Evolutionary conservation across 108 stramenopile genomes (phyloP).

Genomic region (Fistulifera solaris): DNA sequence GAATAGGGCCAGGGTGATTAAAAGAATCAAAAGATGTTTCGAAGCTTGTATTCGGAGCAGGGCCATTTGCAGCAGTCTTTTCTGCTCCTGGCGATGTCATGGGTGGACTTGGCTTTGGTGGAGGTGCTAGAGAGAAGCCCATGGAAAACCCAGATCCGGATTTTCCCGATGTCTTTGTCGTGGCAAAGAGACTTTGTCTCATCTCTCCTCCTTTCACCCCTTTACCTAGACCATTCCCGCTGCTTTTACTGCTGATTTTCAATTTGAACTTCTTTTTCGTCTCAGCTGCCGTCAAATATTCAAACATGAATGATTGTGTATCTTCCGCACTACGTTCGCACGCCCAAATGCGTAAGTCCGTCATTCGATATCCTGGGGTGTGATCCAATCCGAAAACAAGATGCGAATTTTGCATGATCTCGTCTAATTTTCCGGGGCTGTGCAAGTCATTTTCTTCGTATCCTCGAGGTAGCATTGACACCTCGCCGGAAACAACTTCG

Average conservation of each 20-base stretch:
- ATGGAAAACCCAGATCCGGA: too few relatives aligned
- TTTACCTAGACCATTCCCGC: conserved; percentile 14
- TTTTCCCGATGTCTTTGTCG: too few relatives aligned
- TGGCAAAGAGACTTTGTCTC: not conserved
- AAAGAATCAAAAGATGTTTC: conserved; percentile 6
- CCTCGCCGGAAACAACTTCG: conserved; percentile 19
- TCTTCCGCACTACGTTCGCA: conserved; percentile 63
- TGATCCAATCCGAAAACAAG: conserved; percentile 67
- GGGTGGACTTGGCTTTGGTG: not conserved
- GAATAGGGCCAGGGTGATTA: conserved; percentile 1
- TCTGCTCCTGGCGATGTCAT: not conserved
- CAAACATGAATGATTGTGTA: conserved; percentile 72
- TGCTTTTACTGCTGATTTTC: conserved; percentile 53
- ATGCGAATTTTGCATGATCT: conserved; percentile 51
- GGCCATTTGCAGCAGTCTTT: not conserved
- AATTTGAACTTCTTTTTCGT: conserved; percentile 72
- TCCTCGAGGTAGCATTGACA: conserved; percentile 29
- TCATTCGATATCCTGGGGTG: conserved; percentile 51
- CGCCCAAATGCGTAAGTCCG: conserved; percentile 81
- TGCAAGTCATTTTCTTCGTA: conserved; percentile 33
- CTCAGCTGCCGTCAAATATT: conserved; percentile 70
- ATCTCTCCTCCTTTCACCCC: not conserved
- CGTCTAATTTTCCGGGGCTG: conserved; percentile 43
- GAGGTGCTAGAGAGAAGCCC: not conserved
- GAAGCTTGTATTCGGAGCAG: conserved; percentile 1